Evolutionary conservation across 495 filamentous ascomycete genomes (phyloP), one percentile per base, ranked within the genome.

Genomic region (Aspergillus diversus): DNA sequence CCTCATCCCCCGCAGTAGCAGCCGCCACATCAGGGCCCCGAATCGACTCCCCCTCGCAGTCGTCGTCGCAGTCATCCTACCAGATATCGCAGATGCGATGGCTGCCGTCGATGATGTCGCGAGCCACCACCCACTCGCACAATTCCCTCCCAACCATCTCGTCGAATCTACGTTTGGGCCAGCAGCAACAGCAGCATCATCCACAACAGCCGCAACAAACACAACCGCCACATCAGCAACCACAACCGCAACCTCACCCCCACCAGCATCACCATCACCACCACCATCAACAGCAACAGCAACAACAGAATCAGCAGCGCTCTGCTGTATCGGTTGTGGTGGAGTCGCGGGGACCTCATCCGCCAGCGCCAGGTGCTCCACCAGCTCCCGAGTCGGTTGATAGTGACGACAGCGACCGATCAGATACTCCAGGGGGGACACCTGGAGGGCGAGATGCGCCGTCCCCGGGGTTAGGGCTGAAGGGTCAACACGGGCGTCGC

Each of bases 291-390:
- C 42, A 72, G 33, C 35, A 43, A 15, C 52, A 49, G 42, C 59
- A 66, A 61, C 68, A 74, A 70, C 50, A 71, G 68, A 56, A 75
- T 71, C 48, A 65, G 74, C 42, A 72, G 32, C 53, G 50, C 52
- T 15, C 39, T 33, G 48, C 49, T 39, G 65, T 46, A 9, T 60
- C 65, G 51, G 60, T 60, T 16, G 61, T 63, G 33, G 57, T 63
- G 5, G 60, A 60, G 21, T 54, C 59, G 46, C 39, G 58, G 55
- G 55, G 39, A 27, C 46, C 49, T 39, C 48, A 34, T 21, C 13
- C 48, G 31, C 21, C 37, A 5, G 16, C 43, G 27, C 32, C 54
- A 43, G 34, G 33, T 49, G 46, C 49, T 13, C 39, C 31, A 17
- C 15, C 37, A 35, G 21, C 27, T 27, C 51, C 39, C 1, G 63